Conservation (phyloP, 164 flowering plant species). For the Umbilicus rupestris region DNA sequence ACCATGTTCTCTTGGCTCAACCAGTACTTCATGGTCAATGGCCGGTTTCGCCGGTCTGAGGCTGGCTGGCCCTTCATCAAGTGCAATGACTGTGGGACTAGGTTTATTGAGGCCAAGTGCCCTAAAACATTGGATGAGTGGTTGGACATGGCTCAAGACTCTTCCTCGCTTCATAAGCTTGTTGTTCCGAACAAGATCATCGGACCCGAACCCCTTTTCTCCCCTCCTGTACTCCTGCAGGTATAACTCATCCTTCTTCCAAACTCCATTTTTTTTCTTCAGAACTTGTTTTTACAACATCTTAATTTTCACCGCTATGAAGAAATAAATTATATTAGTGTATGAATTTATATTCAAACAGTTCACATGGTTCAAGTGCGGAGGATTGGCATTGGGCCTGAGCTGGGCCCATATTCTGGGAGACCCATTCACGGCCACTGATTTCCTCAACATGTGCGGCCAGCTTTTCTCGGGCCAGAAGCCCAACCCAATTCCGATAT, state of each 20-base stretch:
- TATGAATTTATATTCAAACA: no score
- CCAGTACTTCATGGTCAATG: conserved; percentile 12
- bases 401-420: conserved; percentile 37
- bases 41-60: conserved; percentile 11
- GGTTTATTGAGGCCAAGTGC: conserved; percentile 9
- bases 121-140: conserved; percentile 9
- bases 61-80: conserved; percentile 13
- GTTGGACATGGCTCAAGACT: conserved; percentile 7
- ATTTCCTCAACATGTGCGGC: conserved; percentile 21
- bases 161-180: conserved; percentile 14
- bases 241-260: conserved; percentile 4
- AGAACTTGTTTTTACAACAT: neutral
- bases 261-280: neutral
- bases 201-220: conserved; percentile 28
- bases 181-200: conserved; percentile 14
- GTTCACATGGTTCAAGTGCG: conserved; percentile 33
- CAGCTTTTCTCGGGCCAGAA: conserved; percentile 6
- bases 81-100: conserved; percentile 13
- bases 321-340: no score
- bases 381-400: conserved; percentile 30
- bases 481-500: conserved; percentile 6
- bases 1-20: conserved; percentile 19
- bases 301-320: no score
- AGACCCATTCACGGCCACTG: conserved; percentile 24
- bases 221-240: conserved; percentile 22